Base-by-base conservation (phyloP, 208 protist species). In the Leishmania guyanensis region DNA sequence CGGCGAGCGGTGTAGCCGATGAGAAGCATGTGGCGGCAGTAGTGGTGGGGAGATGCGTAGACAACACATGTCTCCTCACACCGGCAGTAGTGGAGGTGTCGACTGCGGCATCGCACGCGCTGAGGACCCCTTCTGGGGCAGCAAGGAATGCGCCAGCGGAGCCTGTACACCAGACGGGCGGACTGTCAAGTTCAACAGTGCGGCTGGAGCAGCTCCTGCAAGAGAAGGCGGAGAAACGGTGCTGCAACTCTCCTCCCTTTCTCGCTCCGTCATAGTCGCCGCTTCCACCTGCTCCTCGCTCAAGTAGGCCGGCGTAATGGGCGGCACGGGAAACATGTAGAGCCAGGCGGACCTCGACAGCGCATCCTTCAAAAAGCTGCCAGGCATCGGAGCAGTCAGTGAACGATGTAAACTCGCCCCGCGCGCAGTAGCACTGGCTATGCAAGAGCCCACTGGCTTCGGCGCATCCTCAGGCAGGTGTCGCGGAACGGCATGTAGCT, bases 11-110 rank as follows among this genome's bases (percentile, higher is more conserved):
- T 3, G 39, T 29, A 1, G 12, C 70, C 70, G 4, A 39, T 9
- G 70, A 39, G 20, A 75, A 39, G 3, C n/a, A 26, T 39, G 43
- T 14, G 29, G 50, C 69, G 16, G 26, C 14, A 75, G 71, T 12
- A 22, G n/a, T 46, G 16, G 50, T 60, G 71, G 50, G 20, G 48
- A 60, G 50, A 60, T 62, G 29, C 12, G 71, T 54, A 62, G 26
- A 62, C 66, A 75, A 53, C 43, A 46, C 51, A 54, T 60, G 71
- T n/a, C 50, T n/a, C 50, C 71, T 26, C 50, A 75, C 46, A 75
- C 12, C 71, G 20, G 51, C 29, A 58, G 20, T 8, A 53, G 43
- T 12, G n/a, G 68, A 48, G 50, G 50, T 14, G 48, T 22, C 50
- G 71, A 46, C 50, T 16, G 71, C 50, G 14, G 36, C 68, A 72